A percentile compares a stretch with the other conserved stretches of the same genome.
Evolutionary conservation across 352 stramenopile species (phyloP).

Genomic region (Phytophthora rubi): DNA sequence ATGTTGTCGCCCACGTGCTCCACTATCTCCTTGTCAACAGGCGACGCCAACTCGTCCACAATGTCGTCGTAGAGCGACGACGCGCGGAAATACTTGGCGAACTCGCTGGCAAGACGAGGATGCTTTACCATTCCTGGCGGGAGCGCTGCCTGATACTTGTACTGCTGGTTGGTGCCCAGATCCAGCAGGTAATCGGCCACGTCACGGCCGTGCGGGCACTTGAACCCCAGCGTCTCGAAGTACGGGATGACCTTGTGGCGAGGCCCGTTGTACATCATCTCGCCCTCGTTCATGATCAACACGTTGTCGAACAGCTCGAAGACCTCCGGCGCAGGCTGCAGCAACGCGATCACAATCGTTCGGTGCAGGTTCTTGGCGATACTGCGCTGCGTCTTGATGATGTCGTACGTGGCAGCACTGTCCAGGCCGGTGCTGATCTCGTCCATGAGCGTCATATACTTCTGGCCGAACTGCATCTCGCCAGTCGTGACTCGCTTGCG

Average conservation of each 20-base stretch:
- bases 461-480: slow-evolving; percentile 80
- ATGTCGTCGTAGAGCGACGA: slow-evolving; percentile 30
- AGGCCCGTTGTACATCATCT: slow-evolving; percentile 87
- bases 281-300: slow-evolving; percentile 73
- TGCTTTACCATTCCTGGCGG: slow-evolving; percentile 19
- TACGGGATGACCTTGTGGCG: slow-evolving; percentile 65
- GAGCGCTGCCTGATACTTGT: slow-evolving; percentile 36
- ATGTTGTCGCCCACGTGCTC: slow-evolving; percentile 27
- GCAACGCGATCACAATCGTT: slow-evolving; percentile 63
- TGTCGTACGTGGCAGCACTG: slow-evolving; percentile 81
- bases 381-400: slow-evolving; percentile 38
- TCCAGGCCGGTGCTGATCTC: slow-evolving; percentile 93
- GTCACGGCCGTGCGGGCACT: slow-evolving; percentile 41
- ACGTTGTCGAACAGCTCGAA: slow-evolving; percentile 57
- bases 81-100: slow-evolving; percentile 25
- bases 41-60: slow-evolving; percentile 23
- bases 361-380: slow-evolving; percentile 39
- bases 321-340: slow-evolving; percentile 73
- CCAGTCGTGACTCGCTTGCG: slow-evolving; percentile 72
- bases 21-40: slow-evolving; percentile 17
- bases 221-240: slow-evolving; percentile 54
- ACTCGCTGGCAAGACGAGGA: slow-evolving; percentile 32
- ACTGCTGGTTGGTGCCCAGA: slow-evolving; percentile 41
- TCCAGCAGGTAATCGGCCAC: slow-evolving; percentile 51
- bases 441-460: slow-evolving; percentile 82